Base-by-base conservation (phyloP, 1,284 basidiomycete species). In the Coriolopsis trogii region DNA sequence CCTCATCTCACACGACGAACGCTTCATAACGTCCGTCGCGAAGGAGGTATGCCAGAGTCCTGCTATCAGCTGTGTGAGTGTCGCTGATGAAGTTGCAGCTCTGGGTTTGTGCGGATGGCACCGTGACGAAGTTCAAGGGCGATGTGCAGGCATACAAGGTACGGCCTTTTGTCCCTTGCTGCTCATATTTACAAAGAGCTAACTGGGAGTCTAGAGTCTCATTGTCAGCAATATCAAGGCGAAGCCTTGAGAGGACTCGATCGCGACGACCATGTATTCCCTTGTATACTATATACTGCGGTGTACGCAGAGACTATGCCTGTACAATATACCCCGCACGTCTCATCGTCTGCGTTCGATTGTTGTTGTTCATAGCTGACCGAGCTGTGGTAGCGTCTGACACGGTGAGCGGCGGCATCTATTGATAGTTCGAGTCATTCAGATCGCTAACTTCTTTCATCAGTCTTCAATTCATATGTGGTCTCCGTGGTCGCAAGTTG, bases 91-190 rank as follows among this genome's bases (percentile, higher is more conserved):
- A 4, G 6, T 42, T 6, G 0, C 66, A 93, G 87, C 75, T 94
- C 15, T 94, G 90, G 89, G 95, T 98, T 1, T 97, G 94, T 64
- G 90, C 87, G 15, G 91, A 96, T 63, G 87, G 84, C 25, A 87
- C 85, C 1, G 91, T 94, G 18, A 75, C 74, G 52, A 93, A 94
- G 70, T 97, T 95, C 78, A 81, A 75, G 67, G 95, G 95, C 41
- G 93, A 96, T 64, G 95, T 98, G 1, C 83, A 92, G 59, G 85
- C 83, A 37, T 98, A 98, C 78, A 98, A 98, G 88, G 88, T 85
- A 63, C 62, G 65, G 9, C 15, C 15, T 10, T 15, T 41, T 3
- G 38, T 2, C 8, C 7, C 16, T 18, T 12, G 20, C 20, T 4
- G 13, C 45, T 24, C 41, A 39, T 20, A 28, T 25, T 4, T 5